These are phyloP conservation scores for Saccharomycopsis schoenii DNA, from an alignment of 805 yeast species.

Conservation along the genomic window DNA sequence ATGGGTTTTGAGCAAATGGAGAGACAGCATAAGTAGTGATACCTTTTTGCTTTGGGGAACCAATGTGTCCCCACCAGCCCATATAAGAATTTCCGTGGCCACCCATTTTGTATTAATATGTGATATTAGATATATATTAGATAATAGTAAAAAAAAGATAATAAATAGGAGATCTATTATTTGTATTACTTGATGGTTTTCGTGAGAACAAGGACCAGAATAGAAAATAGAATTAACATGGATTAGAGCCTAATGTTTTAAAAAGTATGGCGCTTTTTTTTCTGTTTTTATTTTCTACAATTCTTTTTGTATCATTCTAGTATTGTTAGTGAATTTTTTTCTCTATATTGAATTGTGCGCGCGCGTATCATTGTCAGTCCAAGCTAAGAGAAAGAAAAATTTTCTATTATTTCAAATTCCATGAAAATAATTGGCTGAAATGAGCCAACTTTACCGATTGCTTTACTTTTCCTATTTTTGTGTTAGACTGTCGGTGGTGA, in stretches of 20 bases:
- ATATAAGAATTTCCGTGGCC: slow-evolving; percentile 71
- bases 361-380: not conserved
- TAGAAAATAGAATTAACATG: no score
- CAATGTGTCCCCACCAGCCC: slow-evolving; percentile 97
- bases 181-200: not conserved
- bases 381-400: not conserved
- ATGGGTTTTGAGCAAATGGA: slow-evolving; percentile 87
- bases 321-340: not conserved
- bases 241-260: no score
- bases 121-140: slow-evolving; percentile 1
- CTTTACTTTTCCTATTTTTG: no score
- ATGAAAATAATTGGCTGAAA: not conserved
- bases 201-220: no score
- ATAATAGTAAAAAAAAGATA: not conserved
- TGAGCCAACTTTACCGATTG: not conserved
- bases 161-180: not conserved
- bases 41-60: slow-evolving; percentile 77
- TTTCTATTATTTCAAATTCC: not conserved
- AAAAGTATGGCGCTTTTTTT: not conserved
- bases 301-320: no score
- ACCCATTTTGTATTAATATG: slow-evolving; percentile 39
- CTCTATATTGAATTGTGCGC: not conserved
- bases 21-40: slow-evolving; percentile 84
- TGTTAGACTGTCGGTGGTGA: not conserved
- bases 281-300: no score